Conservation (phyloP, 345 rosid species). For the Linum usitatissimum region DNA sequence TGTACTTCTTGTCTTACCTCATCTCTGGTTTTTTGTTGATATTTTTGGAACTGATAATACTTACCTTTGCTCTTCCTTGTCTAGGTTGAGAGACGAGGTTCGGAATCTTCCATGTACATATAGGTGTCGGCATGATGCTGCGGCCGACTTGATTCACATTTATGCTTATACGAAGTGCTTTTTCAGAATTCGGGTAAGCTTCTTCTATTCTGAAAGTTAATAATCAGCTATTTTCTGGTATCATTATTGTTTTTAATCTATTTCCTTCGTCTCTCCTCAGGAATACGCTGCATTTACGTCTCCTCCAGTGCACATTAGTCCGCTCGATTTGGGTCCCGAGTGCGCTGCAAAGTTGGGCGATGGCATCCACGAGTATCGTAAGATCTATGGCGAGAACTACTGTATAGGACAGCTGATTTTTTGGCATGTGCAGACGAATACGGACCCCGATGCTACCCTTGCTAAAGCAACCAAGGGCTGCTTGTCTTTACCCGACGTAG, state of each 20-base stretch:
- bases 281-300: slow-evolving; percentile 72
- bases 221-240: background rate
- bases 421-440: slow-evolving; percentile 86
- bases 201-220: background rate
- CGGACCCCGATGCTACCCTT: slow-evolving; percentile 68
- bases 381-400: slow-evolving; percentile 85
- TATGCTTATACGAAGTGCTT: slow-evolving; percentile 86
- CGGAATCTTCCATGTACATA: slow-evolving; percentile 80
- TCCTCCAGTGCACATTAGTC: slow-evolving; percentile 77
- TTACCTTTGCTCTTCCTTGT: slow-evolving; percentile 9
- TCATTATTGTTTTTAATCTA: background rate
- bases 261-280: slow-evolving; percentile 27
- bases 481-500: slow-evolving; percentile 72
- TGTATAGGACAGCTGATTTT: slow-evolving; percentile 92
- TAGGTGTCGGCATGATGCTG: slow-evolving; percentile 95
- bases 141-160: slow-evolving; percentile 92
- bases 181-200: slow-evolving; percentile 65
- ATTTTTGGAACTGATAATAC: background rate
- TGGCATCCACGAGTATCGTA: slow-evolving; percentile 61
- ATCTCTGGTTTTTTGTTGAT: background rate
- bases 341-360: slow-evolving; percentile 61
- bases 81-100: slow-evolving; percentile 94
- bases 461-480: slow-evolving; percentile 73
- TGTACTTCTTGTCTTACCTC: slow-evolving; percentile 2
- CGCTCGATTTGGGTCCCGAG: slow-evolving; percentile 89